Evolutionary conservation across 2,329 filamentous ascomycete genomes (phyloP).

Genomic region (Beauveria scarabaeidicola): DNA sequence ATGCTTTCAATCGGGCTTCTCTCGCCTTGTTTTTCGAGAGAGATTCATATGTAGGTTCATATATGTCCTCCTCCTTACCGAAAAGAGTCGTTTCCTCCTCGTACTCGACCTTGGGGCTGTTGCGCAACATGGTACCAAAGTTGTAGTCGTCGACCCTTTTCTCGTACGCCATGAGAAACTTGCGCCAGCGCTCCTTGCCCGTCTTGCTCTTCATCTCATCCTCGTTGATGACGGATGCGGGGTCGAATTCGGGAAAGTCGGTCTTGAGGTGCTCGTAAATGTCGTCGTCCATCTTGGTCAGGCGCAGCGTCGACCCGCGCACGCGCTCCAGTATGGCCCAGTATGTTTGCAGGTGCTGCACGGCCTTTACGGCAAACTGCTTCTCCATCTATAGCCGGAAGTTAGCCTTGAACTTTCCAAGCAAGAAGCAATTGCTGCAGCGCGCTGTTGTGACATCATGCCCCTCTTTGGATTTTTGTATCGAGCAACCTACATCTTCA

Average conservation of each 20-base stretch:
- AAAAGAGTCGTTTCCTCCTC: conserved; percentile 87
- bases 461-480: neutral
- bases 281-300: conserved; percentile 92
- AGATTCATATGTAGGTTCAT: neutral
- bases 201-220: conserved; percentile 95
- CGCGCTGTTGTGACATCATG: conserved; percentile 6
- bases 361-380: conserved; percentile 96
- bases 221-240: conserved; percentile 72
- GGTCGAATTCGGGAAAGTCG: conserved; percentile 90
- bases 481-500: conserved; percentile 41
- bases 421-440: neutral
- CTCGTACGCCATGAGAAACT: conserved; percentile 89
- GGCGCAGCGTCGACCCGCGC: conserved; percentile 75
- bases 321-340: conserved; percentile 91
- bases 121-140: conserved; percentile 88
- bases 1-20: neutral
- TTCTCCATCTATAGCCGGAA: conserved; percentile 73
- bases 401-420: neutral
- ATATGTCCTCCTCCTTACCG: conserved; percentile 41
- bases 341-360: conserved; percentile 95
- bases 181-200: conserved; percentile 91
- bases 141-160: conserved; percentile 96
- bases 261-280: conserved; percentile 82
- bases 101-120: conserved; percentile 73
- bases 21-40: too few relatives aligned